A percentile compares a stretch with the other conserved stretches of the same genome.
Evolutionary conservation across 495 filamentous ascomycete genomes (phyloP).

Genomic region (Penicillium bovifimosum): DNA sequence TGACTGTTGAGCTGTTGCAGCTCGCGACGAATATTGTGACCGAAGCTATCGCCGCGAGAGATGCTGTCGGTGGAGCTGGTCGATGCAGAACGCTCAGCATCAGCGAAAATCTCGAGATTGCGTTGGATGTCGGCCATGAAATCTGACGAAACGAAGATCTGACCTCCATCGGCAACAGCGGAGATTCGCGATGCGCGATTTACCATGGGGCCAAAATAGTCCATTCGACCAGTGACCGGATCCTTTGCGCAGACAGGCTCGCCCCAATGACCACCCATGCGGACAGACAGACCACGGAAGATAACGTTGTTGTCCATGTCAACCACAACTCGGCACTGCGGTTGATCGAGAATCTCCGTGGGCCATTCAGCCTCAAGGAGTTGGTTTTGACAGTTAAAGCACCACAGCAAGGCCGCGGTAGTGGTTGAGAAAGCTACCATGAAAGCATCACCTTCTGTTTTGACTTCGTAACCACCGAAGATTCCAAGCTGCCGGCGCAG

Average conservation of each 20-base stretch:
- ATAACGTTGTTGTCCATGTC: slow-evolving; percentile 87
- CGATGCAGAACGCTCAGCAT: slow-evolving; percentile 64
- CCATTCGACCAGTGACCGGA: slow-evolving; percentile 95
- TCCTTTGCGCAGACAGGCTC: slow-evolving; percentile 91
- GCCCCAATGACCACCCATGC: slow-evolving; percentile 97
- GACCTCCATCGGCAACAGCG: slow-evolving; percentile 90
- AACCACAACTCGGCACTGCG: slow-evolving; percentile 71
- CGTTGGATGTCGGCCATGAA: slow-evolving; percentile 95
- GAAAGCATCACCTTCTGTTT: slow-evolving; percentile 99
- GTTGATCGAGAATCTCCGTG: slow-evolving; percentile 80
- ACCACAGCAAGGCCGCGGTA: slow-evolving; percentile 90
- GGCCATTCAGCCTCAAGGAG: slow-evolving; percentile 90
- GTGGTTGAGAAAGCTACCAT: slow-evolving; percentile 98
- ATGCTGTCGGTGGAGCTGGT: slow-evolving; percentile 72
- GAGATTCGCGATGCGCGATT: slow-evolving; percentile 93
- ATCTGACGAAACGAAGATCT: slow-evolving; percentile 93
- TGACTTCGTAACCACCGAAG: slow-evolving; percentile 97
- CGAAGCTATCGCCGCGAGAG: slow-evolving; percentile 42
- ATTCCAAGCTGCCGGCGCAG: slow-evolving; percentile 89
- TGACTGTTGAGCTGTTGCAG: slow-evolving; percentile 81
- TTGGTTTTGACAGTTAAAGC: slow-evolving; percentile 78
- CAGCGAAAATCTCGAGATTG: slow-evolving; percentile 77
- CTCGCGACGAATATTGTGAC: slow-evolving; percentile 74
- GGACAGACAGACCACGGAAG: slow-evolving; percentile 85
- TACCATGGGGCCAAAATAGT: slow-evolving; percentile 99